Percentiles rank a stretch among this genome's conserved stretches.
Conservation (phyloP, 148 eudicot species). For the Fallopia convolvulus region DNA sequence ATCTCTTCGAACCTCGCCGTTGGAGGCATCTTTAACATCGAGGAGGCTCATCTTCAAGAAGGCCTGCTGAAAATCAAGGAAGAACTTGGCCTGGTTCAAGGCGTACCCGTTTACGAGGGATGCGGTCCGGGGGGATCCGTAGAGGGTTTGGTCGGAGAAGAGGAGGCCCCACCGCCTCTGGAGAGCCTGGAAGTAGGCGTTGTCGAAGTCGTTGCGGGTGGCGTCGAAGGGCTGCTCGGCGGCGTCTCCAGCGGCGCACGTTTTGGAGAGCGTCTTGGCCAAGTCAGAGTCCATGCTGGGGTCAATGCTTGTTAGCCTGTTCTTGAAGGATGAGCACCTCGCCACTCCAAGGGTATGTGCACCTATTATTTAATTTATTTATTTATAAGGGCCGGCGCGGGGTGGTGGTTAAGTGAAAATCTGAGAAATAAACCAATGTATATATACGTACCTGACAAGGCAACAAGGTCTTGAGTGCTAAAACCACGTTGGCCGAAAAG, state of each 20-base stretch:
- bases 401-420: too few relatives aligned
- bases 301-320: slow-evolving; percentile 44
- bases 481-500: slow-evolving; percentile 69
- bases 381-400: too few relatives aligned
- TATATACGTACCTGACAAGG: slow-evolving; percentile 51
- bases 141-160: slow-evolving; percentile 72
- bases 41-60: slow-evolving; percentile 79
- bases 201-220: slow-evolving; percentile 56
- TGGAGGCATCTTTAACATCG: slow-evolving; percentile 55
- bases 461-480: slow-evolving; percentile 70
- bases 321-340: slow-evolving; percentile 79
- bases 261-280: slow-evolving; percentile 36
- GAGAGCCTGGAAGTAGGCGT: slow-evolving; percentile 40
- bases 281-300: slow-evolving; percentile 55
- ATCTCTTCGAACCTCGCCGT: slow-evolving; percentile 58
- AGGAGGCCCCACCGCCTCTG: slow-evolving; percentile 52
- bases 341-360: slow-evolving; percentile 91
- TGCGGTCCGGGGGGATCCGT: slow-evolving; percentile 38
- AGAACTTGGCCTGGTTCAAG: slow-evolving; percentile 69
- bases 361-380: slow-evolving; percentile 25
- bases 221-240: slow-evolving; percentile 72
- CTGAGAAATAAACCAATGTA: too few relatives aligned
- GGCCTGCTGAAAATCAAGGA: slow-evolving; percentile 72
- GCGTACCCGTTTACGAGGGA: slow-evolving; percentile 54
- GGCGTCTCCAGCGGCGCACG: slow-evolving; percentile 62